phyloP scores from a whole-genome alignment of 352 stramenopile genomes.

The Elongisporangium anandrum region DNA sequence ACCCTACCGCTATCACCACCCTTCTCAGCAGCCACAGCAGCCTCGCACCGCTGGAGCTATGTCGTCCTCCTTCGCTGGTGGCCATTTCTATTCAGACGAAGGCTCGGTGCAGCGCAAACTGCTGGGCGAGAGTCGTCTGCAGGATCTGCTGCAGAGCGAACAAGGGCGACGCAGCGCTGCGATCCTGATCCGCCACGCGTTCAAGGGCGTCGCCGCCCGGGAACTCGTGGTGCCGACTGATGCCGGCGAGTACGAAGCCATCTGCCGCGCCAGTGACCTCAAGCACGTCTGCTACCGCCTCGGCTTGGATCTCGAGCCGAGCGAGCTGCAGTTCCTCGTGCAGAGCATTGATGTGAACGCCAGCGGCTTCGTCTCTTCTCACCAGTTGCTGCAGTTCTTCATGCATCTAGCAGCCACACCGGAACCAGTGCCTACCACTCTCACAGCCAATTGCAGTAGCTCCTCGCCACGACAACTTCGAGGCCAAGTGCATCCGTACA shows the following conservation, averaged over 20 bases:
- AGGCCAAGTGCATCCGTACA: neutral
- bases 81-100: constrained; percentile 23
- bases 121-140: constrained; percentile 46
- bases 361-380: constrained; percentile 59
- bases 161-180: constrained; percentile 59
- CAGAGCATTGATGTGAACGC: constrained; percentile 36
- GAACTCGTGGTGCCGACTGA: constrained; percentile 70
- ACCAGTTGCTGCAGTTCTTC: constrained; percentile 59
- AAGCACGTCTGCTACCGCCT: constrained; percentile 74
- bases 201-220: constrained; percentile 57
- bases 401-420: constrained; percentile 23
- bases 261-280: constrained; percentile 53
- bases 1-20: neutral
- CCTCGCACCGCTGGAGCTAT: neutral
- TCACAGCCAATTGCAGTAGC: neutral
- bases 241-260: constrained; percentile 63
- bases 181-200: constrained; percentile 66
- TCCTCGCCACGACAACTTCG: neutral
- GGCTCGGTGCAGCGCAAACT: constrained; percentile 49
- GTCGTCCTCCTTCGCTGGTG: neutral
- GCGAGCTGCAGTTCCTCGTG: constrained; percentile 56
- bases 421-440: neutral
- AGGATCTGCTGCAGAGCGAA: constrained; percentile 40
- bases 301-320: constrained; percentile 57
- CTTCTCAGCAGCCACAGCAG: neutral